These are phyloP conservation scores for Zarea fungicola DNA, from an alignment of 2,329 filamentous ascomycete genomes.

Conservation along the genomic window DNA sequence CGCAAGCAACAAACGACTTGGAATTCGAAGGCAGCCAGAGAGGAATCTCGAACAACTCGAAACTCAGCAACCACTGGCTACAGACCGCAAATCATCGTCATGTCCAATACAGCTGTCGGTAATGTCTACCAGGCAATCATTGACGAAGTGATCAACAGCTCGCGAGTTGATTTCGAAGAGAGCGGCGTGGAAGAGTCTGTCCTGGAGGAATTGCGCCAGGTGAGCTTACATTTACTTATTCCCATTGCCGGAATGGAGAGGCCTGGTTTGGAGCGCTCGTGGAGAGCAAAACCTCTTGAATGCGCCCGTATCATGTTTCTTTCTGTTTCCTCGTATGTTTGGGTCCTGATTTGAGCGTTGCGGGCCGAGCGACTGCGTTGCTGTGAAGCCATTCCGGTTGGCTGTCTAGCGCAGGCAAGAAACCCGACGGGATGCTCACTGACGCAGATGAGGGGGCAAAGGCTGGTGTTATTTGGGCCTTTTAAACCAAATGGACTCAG, in stretches of 20 bases:
- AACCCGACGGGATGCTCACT: constrained; percentile 6
- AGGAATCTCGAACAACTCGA: constrained; percentile 10
- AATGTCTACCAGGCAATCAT: constrained; percentile 74
- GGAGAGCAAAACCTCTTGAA: not conserved
- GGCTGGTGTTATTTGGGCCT: constrained; percentile 49
- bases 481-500: constrained; percentile 40
- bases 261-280: not conserved
- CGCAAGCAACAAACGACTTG: no score
- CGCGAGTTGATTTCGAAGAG: constrained; percentile 94
- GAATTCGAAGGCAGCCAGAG: not conserved
- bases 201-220: constrained; percentile 80
- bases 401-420: not conserved
- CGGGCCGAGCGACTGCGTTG: not conserved
- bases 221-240: constrained; percentile 45
- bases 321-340: not conserved
- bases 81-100: constrained; percentile 28
- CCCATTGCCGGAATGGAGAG: not conserved
- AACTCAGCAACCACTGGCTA: not conserved
- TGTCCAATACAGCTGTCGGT: constrained; percentile 62
- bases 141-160: constrained; percentile 84
- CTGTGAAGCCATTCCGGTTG: not conserved
- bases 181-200: constrained; percentile 85
- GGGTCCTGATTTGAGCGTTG: not conserved
- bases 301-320: not conserved
- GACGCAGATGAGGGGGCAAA: constrained; percentile 15